A percentile compares a stretch with the other conserved stretches of the same genome.
phyloP scores from a whole-genome alignment of 805 yeast species.

The Starmerella vitae region DNA sequence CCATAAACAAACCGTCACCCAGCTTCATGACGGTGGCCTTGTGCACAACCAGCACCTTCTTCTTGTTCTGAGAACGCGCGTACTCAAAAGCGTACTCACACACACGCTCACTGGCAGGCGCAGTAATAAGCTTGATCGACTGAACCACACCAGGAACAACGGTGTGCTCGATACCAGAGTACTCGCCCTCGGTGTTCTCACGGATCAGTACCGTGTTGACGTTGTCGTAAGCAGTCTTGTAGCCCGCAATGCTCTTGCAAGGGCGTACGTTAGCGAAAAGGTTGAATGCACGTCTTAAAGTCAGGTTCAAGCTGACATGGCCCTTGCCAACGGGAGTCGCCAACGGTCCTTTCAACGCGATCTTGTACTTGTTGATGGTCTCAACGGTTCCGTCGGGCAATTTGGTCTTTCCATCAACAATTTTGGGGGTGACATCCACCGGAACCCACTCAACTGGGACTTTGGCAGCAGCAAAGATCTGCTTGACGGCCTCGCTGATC shows the following conservation, averaged over 20 bases:
- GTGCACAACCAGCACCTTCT: constrained; percentile 87
- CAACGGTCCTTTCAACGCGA: constrained; percentile 94
- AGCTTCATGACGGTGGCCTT: constrained; percentile 97
- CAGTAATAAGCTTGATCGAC: constrained; percentile 92
- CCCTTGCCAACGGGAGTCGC: constrained; percentile 99
- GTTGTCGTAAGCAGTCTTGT: constrained; percentile 74
- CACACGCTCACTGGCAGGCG: constrained; percentile 91
- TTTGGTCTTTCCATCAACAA: constrained; percentile 85
- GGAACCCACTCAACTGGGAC: constrained; percentile 97
- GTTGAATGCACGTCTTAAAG: constrained; percentile 92
- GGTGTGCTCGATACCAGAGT: constrained; percentile 97
- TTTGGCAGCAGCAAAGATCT: constrained; percentile 82
- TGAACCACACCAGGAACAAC: constrained; percentile 98
- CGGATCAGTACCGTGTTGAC: constrained; percentile 94
- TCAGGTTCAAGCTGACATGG: constrained; percentile 92
- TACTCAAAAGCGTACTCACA: constrained; percentile 95
- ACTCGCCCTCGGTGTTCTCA: constrained; percentile 98
- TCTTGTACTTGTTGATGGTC: constrained; percentile 81
- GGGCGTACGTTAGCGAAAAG: constrained; percentile 96
- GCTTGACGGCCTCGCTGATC: constrained; percentile 86
- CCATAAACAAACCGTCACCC: constrained; percentile 92
- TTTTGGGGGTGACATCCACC: constrained; percentile 87
- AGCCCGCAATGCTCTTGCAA: constrained; percentile 85
- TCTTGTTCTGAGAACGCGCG: constrained; percentile 77
- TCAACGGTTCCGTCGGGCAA: constrained; percentile 86